Base-by-base conservation (phyloP, 306 rosid species). In the Hylodesmum podocarpum region DNA sequence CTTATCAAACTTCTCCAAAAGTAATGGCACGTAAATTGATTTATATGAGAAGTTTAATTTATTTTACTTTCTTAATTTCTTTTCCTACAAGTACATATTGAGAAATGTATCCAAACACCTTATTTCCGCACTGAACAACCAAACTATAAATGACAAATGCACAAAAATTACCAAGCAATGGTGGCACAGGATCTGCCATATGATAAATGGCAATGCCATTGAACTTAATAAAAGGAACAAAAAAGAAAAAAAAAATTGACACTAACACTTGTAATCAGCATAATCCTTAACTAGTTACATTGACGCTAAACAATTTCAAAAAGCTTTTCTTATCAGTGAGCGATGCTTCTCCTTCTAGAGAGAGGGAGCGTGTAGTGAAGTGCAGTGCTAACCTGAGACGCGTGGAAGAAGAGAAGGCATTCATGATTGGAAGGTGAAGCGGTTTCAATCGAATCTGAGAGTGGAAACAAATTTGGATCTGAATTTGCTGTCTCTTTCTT, bases 391-490 rank as follows among this genome's bases (percentile, higher is more conserved):
- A 62, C 68, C 68, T 62, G 19, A 62, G n/a, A 62, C 44, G 44
- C 16, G 68, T 33, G 57, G 89, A 85, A 24, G 96, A 88, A 3
- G 94, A 90, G 86, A 92, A 92, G 24, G 97, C 91, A 80, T 92
- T 92, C 96, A 90, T 88, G 87, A 71, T 80, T 78, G 86, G 88
- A 70, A 84, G 88, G 84, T 82, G 80, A 58, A 77, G 47, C 81
- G 78, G 85, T 84, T 87, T 87, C 85, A 70, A 63, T 43, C 31
- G 25, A 34, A 83, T 65, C 69, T 47, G 74, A 85, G 90, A 89
- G 29, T 37, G 22, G 21, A 25, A 13, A 62, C 51, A 55, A 59
- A 86, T 54, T 73, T 84, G 91, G 97, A 90, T 90, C 54, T 53
- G 28, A 73, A 21, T 53, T 64, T 41, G 24, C 27, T 28, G 53